Base-by-base conservation (phyloP, 1,284 basidiomycete species). In the Volvariella volvacea region DNA sequence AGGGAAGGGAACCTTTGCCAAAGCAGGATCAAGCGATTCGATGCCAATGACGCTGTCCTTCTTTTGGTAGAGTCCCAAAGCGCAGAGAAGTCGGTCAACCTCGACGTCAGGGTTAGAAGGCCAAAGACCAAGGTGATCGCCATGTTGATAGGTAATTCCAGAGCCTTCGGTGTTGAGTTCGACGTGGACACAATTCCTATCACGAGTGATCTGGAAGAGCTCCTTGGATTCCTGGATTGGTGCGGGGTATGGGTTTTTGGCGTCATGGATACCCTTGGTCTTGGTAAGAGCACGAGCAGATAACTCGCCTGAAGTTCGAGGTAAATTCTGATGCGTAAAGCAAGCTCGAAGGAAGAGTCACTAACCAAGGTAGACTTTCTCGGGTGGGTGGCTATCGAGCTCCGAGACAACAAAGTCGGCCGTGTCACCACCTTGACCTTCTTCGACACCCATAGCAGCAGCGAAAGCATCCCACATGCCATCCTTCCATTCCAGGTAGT, bases 401-500 rank as follows among this genome's bases (percentile, higher is more conserved):
- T 97, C 94, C 14, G 80, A 83, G 19, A 99, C 92, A 40, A 78
- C 76, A 61, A 98, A 99, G 74, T 99, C 95, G 41, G 94, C 80
- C n/a, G 88, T 78, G 58, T 98, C 95, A 48, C 91, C 92, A 45
- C 92, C 92, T 55, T 92, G 91, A 46, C 96, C 95, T 65, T 98
- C 95, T 64, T 98, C 93, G 46, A 97, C 90, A 50, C 77, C 76
- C 74, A 97, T 78, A 40, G 78, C 76, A 51, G 76, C 65, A 21
- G 92, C 78, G 49, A 99, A 91, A 3, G 83, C 80, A 38, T 88
- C 84, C 84, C 93, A 97, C 92, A 97, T 94, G 56, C 74, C 78
- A 62, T 99, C 95, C 67, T 99, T 99, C 95, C 95, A 99, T 52
- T 91, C 92, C n/a, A 99, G 78, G 63, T 98, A 99, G 67, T 99